Percentiles rank a stretch among this genome's conserved stretches.
Conservation (phyloP, 2,329 filamentous ascomycete genomes). For the Dactylonectria macrodidyma region DNA sequence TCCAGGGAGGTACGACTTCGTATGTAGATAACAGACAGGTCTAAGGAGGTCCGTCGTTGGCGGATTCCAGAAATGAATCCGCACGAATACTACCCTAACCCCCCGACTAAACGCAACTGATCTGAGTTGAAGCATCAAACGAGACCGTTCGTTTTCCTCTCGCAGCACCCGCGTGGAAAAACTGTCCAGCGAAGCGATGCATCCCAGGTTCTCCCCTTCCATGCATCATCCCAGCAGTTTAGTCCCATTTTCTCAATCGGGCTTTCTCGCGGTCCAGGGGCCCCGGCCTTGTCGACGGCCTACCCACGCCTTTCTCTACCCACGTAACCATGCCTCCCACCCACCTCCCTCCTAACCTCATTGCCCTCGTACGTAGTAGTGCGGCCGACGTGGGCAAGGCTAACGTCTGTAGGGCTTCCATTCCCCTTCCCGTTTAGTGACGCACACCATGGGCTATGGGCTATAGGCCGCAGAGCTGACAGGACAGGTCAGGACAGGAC, state of each 20-base stretch:
- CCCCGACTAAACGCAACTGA: no score
- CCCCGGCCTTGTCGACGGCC: constrained; percentile 17
- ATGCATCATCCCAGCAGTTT: constrained; percentile 22
- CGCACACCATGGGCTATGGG: constrained; percentile 11
- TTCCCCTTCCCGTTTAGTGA: constrained; percentile 27
- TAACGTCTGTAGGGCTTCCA: constrained; percentile 29
- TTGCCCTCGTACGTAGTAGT: constrained; percentile 13
- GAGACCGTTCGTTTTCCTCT: no score
- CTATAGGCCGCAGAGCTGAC: constrained; percentile 7
- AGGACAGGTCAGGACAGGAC: background rate
- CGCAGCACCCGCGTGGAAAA: no score
- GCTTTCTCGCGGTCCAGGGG: constrained; percentile 16
- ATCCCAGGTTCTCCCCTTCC: constrained; percentile 11
- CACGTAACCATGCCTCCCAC: background rate
- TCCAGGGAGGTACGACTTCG: no score
- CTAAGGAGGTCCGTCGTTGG: no score
- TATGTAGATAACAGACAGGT: no score
- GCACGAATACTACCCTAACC: no score
- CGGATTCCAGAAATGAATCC: no score
- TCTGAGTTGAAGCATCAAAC: no score
- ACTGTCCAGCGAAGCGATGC: background rate
- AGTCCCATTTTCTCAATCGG: constrained; percentile 22
- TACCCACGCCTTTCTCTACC: background rate
- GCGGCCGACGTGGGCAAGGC: constrained; percentile 24
- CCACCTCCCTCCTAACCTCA: constrained; percentile 6